phyloP scores from a whole-genome alignment of 305 asterid genomes.

The Fraxinus ornus region DNA sequence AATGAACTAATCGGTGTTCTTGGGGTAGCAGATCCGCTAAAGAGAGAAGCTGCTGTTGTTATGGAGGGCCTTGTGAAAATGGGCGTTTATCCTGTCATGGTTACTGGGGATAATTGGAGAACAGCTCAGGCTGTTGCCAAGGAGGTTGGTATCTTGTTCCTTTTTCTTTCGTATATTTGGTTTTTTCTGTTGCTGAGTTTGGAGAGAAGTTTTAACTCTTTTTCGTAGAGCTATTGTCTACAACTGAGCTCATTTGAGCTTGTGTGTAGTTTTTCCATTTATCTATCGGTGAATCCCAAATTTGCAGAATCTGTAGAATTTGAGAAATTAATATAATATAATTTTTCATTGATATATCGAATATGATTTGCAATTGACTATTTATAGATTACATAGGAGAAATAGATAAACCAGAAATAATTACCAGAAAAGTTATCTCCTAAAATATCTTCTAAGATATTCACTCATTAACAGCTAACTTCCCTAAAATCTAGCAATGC shows the following conservation, averaged over 20 bases:
- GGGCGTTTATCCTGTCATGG: conserved; percentile 93
- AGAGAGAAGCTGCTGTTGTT: conserved; percentile 96
- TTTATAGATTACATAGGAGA: not conserved
- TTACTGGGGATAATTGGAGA: conserved; percentile 98
- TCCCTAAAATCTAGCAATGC: not conserved
- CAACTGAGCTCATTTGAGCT: not conserved
- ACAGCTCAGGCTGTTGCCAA: conserved; percentile 97
- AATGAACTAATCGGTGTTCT: conserved; percentile 62
- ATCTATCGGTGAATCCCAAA: not conserved
- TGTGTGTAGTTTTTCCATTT: not conserved
- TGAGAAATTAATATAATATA: not conserved
- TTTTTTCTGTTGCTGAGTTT: not conserved
- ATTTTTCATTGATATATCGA: too few relatives aligned
- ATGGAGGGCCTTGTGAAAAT: conserved; percentile 85
- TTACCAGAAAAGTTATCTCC: not conserved
- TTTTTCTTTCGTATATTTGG: not conserved
- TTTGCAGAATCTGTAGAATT: not conserved
- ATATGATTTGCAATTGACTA: not conserved
- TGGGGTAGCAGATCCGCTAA: conserved; percentile 91
- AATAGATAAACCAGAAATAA: not conserved
- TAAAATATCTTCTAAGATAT: too few relatives aligned
- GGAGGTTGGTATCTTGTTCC: conserved; percentile 58
- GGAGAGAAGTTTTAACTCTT: not conserved
- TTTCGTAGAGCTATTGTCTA: not conserved
- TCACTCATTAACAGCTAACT: not conserved